Evolutionary conservation across 306 rosid species (phyloP).

Genomic region (Cucumis cinereus): DNA sequence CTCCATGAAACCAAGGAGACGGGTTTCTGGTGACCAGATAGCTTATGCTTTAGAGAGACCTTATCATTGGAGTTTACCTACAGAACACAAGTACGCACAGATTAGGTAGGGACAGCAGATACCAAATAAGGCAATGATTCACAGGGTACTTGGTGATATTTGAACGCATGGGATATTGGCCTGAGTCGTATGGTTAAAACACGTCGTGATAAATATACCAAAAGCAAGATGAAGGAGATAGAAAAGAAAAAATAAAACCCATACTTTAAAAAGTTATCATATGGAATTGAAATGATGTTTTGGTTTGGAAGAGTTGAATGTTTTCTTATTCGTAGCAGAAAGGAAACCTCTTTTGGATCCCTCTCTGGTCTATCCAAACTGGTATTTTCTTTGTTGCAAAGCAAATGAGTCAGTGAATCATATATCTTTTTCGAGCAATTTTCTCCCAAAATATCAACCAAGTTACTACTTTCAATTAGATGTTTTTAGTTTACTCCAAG

Average conservation of each 20-base stretch:
- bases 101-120: background rate
- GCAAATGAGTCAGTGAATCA: no score
- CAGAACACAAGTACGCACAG: background rate
- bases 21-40: constrained; percentile 74
- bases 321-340: no score
- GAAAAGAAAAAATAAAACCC: background rate
- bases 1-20: constrained; percentile 86
- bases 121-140: background rate
- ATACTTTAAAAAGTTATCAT: no score
- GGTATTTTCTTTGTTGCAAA: no score
- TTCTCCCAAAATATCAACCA: no score
- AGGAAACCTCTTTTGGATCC: no score
- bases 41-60: constrained; percentile 55
- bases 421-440: no score
- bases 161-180: background rate
- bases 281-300: background rate
- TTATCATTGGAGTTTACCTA: constrained; percentile 55
- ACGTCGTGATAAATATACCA: background rate
- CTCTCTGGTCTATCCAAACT: no score
- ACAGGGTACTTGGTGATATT: background rate
- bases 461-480: no score
- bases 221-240: background rate
- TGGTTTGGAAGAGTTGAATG: no score
- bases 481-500: no score
- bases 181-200: background rate